A percentile compares a stretch with the other conserved stretches of the same genome.
phyloP scores from a whole-genome alignment of 73 alveolate genomes.

The Effrenium voratum region DNA sequence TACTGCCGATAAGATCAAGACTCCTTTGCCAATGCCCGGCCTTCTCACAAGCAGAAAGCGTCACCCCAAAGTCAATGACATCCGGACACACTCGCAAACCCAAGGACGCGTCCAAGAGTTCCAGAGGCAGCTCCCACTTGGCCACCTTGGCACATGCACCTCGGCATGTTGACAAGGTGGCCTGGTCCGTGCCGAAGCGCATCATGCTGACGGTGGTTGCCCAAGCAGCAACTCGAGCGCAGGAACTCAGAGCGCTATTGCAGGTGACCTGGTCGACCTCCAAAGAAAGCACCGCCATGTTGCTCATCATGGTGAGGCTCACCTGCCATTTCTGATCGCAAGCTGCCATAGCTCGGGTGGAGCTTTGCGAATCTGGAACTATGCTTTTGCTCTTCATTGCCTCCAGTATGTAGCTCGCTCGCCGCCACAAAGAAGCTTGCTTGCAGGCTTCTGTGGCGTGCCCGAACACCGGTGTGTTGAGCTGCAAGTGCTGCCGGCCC shows the following conservation, averaged over 20 bases:
- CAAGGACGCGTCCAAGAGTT: not conserved
- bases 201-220: not conserved
- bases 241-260: slow-evolving; percentile 30
- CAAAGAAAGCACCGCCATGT: too few relatives aligned
- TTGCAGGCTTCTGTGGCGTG: too few relatives aligned
- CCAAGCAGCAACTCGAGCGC: slow-evolving; percentile 20
- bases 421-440: too few relatives aligned
- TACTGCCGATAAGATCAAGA: not conserved
- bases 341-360: too few relatives aligned
- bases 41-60: not conserved
- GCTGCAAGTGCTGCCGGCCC: too few relatives aligned
- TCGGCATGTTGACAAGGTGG: slow-evolving; percentile 27
- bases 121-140: slow-evolving; percentile 12
- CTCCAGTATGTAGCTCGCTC: too few relatives aligned
- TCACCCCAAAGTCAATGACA: not conserved
- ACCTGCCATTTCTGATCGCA: too few relatives aligned
- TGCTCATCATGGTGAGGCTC: too few relatives aligned
- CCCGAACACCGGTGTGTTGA: too few relatives aligned
- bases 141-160: not conserved
- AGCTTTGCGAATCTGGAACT: too few relatives aligned
- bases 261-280: too few relatives aligned
- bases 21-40: not conserved
- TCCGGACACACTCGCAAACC: not conserved
- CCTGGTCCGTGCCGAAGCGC: not conserved
- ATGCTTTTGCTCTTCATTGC: too few relatives aligned